Percentiles rank a stretch among this genome's conserved stretches.
Evolutionary conservation across 768 basidiomycete genomes (phyloP).

Genomic region (Mycena pura): DNA sequence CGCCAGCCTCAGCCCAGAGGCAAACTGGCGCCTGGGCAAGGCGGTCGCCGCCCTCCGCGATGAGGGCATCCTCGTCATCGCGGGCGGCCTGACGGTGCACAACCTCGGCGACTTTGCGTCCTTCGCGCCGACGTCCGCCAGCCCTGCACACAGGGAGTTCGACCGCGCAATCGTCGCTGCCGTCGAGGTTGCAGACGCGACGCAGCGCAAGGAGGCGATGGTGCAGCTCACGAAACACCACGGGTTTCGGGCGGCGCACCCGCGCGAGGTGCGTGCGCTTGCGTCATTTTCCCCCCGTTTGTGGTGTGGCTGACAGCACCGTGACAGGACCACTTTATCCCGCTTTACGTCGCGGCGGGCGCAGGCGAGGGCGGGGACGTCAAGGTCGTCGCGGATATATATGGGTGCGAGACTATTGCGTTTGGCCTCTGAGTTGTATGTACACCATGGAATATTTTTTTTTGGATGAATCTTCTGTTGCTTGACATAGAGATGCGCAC

Average conservation of each 20-base stretch:
- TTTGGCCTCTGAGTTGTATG: no score
- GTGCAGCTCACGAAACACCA: constrained; percentile 60
- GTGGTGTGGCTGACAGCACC: background rate
- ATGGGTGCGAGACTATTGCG: no score
- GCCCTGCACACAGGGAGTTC: constrained; percentile 59
- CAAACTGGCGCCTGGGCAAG: constrained; percentile 70
- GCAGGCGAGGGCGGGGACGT: constrained; percentile 55
- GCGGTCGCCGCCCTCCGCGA: constrained; percentile 56
- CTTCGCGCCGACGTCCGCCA: background rate
- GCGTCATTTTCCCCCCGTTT: background rate
- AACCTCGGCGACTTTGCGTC: constrained; percentile 1
- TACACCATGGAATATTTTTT: no score
- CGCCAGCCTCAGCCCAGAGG: constrained; percentile 59
- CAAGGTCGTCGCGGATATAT: constrained; percentile 54
- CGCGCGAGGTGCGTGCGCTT: constrained; percentile 49
- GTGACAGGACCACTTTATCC: constrained; percentile 75
- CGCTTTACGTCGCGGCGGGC: constrained; percentile 78
- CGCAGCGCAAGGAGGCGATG: constrained; percentile 62
- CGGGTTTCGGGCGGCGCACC: constrained; percentile 73
- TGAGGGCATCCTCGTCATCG: constrained; percentile 71
- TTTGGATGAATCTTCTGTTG: no score
- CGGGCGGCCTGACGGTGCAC: constrained; percentile 64
- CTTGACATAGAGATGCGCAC: no score
- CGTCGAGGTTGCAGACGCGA: constrained; percentile 55
- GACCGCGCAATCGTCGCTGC: constrained; percentile 66